Conservation (phyloP, 1,284 basidiomycete species). For the Apiotrichum laibachii region DNA sequence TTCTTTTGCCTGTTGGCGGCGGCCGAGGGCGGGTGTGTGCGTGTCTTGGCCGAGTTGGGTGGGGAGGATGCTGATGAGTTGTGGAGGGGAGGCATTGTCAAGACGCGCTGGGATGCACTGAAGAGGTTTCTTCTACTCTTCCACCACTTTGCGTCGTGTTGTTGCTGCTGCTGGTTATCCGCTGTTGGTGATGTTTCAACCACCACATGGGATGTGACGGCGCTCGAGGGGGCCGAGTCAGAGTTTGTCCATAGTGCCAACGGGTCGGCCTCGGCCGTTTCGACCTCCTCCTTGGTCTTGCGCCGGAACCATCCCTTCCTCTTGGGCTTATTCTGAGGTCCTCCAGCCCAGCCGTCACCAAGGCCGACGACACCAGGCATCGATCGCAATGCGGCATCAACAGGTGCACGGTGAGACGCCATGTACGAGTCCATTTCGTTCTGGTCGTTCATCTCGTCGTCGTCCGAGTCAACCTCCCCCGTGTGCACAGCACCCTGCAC, state of each 20-base stretch:
- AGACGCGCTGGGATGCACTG: conserved; percentile 9
- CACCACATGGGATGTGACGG: no score
- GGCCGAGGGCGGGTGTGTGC: no score
- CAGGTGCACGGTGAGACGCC: conserved; percentile 20
- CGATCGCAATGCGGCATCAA: conserved; percentile 31
- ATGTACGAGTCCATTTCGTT: conserved; percentile 22
- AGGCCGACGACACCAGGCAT: conserved; percentile 40
- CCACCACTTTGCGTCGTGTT: conserved; percentile 16
- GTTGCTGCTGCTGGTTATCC: neutral
- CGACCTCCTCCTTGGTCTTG: conserved; percentile 3
- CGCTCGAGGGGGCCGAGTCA: neutral
- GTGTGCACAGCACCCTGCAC: neutral
- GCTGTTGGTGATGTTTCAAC: neutral
- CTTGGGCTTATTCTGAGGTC: conserved; percentile 16
- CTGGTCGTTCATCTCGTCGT: conserved; percentile 14
- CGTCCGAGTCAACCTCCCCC: conserved; percentile 4
- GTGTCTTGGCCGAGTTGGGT: no score
- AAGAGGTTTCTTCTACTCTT: conserved; percentile 19
- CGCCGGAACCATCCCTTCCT: conserved; percentile 13
- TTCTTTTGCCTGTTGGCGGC: no score
- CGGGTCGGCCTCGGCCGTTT: conserved; percentile 14
- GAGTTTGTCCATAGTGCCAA: conserved; percentile 14
- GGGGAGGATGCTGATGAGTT: neutral
- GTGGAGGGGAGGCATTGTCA: neutral
- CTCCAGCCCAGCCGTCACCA: conserved; percentile 45